Conservation (phyloP, 2,329 filamentous ascomycete genomes). For the Penicillium polonicum region DNA sequence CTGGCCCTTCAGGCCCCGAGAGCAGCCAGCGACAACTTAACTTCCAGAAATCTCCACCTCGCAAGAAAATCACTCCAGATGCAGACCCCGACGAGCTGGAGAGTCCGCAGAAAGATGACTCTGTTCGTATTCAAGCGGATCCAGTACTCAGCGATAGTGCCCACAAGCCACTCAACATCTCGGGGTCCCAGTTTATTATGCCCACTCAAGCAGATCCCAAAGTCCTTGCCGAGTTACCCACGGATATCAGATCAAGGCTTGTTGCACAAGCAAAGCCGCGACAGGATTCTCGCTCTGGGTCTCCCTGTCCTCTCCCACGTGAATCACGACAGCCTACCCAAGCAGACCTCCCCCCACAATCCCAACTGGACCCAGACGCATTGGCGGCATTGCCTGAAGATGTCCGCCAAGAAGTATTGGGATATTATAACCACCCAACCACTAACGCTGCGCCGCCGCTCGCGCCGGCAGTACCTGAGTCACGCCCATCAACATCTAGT, state of each 20-base stretch:
- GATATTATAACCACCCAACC: conserved; percentile 58
- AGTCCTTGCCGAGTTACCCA: conserved; percentile 80
- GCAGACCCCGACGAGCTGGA: conserved; percentile 52
- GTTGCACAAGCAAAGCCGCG: conserved; percentile 54
- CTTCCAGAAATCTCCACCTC: conserved; percentile 57
- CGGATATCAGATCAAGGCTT: conserved; percentile 76
- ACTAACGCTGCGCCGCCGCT: conserved; percentile 27
- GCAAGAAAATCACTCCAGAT: conserved; percentile 22
- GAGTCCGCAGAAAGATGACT: conserved; percentile 42
- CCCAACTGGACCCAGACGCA: conserved; percentile 81
- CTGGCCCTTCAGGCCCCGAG: conserved; percentile 52
- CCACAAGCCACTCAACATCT: conserved; percentile 70
- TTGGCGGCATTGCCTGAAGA: conserved; percentile 81
- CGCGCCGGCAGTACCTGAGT: conserved; percentile 46
- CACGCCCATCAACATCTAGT: conserved; percentile 41
- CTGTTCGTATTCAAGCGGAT: conserved; percentile 30
- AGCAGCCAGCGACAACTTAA: conserved; percentile 76
- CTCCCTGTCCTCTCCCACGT: conserved; percentile 36
- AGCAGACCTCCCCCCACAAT: conserved; percentile 57
- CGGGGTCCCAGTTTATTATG: conserved; percentile 88
- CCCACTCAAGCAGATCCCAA: conserved; percentile 75
- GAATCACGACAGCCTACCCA: conserved; percentile 25
- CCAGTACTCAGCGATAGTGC: conserved; percentile 36
- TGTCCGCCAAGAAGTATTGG: conserved; percentile 78
- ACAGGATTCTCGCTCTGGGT: conserved; percentile 26